Evolutionary conservation across 2,329 filamentous ascomycete genomes (phyloP), one percentile per base, ranked within the genome.

Genomic region (Hortaea sp.): DNA sequence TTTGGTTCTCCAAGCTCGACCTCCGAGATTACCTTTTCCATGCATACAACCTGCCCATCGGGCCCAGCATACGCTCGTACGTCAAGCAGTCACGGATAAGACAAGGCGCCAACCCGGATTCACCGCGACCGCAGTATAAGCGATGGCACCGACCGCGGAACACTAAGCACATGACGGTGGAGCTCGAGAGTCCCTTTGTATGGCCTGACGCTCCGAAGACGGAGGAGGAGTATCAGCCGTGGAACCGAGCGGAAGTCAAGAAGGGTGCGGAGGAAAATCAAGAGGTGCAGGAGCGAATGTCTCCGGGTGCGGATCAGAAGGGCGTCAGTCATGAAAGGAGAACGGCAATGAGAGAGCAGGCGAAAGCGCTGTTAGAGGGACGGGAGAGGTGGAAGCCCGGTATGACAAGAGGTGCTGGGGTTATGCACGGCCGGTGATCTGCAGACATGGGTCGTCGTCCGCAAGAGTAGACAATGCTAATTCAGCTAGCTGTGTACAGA

Each of bases 1-100:
- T 97, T 57, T 81, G 79, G 58, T 88, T 95, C 75, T 94, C 88
- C 75, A 98, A 98, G 71, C 83, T 97, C 67, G 92, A 98, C 66
- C 72, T 98, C 38, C 86, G 88, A 66, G 89, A 95, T 72, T 98
- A 97, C 72, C 82, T 98, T 51, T 85, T 79, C 71, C 82, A 94
- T 66, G 78, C 78, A 39, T 98, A 98, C 74, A 75, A 77, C 50
- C 82, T 97, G 51, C 76, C 82, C 53, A 79, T 83, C 45, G 42
- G 49, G 10, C 71, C 79, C 44, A 74, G 74, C 54, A 81, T 97
- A 51, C 85, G 90, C 51, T 88, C 85, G 44, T 90, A 79, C 62
- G 78, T 97, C 61, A 81, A 85, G 58, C 79, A 83, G 67, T 75
- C 80, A 63, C 78, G 76, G 41, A 66, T 83, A 32, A 76, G 76